Evolutionary conservation across 352 stramenopile species (phyloP).

Genomic region (Pythium utonaiense): DNA sequence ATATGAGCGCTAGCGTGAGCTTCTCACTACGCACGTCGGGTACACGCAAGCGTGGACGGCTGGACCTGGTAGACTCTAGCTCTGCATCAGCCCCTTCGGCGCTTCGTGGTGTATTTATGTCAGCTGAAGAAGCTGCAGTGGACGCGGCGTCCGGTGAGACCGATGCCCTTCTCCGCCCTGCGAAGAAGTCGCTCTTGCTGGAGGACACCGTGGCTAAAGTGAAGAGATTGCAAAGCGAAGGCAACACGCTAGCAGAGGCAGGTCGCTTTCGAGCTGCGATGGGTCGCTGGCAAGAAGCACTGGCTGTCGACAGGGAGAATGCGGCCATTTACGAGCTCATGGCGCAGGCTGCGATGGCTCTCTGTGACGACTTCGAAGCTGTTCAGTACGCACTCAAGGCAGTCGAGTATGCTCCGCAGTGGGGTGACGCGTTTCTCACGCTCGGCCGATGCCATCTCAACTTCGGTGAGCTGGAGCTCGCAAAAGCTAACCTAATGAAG

Average conservation of each 20-base stretch:
- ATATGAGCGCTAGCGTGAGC: background rate
- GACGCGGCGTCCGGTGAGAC: background rate
- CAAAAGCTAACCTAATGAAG: slow-evolving; percentile 41
- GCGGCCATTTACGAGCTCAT: slow-evolving; percentile 60
- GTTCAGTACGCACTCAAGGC: slow-evolving; percentile 62
- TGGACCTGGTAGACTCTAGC: background rate
- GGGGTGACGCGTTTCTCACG: slow-evolving; percentile 69
- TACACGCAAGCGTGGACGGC: slow-evolving; percentile 22
- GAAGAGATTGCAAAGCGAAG: slow-evolving; percentile 68
- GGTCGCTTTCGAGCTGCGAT: slow-evolving; percentile 61
- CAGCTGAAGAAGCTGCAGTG: slow-evolving; percentile 11
- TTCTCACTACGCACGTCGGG: slow-evolving; percentile 14
- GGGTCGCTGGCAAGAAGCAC: slow-evolving; percentile 57
- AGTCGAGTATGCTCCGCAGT: slow-evolving; percentile 46
- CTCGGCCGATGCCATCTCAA: slow-evolving; percentile 71
- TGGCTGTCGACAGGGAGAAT: slow-evolving; percentile 41
- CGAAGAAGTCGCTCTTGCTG: slow-evolving; percentile 30
- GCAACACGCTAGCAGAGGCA: slow-evolving; percentile 69
- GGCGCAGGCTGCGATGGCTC: slow-evolving; percentile 63
- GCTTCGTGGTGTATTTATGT: background rate
- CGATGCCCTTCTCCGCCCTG: background rate
- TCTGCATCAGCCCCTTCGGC: background rate
- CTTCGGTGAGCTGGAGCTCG: slow-evolving; percentile 74
- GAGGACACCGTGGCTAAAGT: slow-evolving; percentile 56
- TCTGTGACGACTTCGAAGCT: slow-evolving; percentile 74